Conservation (phyloP, 2,329 filamentous ascomycete species). For the Claviceps citrina region DNA sequence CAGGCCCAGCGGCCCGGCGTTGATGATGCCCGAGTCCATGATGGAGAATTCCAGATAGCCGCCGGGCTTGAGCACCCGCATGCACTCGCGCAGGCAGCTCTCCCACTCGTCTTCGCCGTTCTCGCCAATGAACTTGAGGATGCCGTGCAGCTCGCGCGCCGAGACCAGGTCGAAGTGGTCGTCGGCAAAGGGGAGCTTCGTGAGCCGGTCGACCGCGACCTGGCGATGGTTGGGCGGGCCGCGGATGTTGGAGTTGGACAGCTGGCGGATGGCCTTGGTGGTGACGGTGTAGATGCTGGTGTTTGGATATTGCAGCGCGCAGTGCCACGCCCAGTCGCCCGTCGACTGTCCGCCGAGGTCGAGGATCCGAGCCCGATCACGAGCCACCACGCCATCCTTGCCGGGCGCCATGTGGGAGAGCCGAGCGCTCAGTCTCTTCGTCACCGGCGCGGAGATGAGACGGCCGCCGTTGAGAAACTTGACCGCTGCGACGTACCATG, state of each 20-base stretch:
- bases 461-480: slow-evolving; percentile 49
- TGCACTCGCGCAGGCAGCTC: slow-evolving; percentile 67
- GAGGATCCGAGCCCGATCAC: slow-evolving; percentile 52
- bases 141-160: slow-evolving; percentile 68
- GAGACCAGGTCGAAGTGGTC: slow-evolving; percentile 85
- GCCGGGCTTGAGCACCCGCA: slow-evolving; percentile 81
- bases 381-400: slow-evolving; percentile 26
- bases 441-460: slow-evolving; percentile 47
- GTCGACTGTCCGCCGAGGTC: slow-evolving; percentile 74
- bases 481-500: slow-evolving; percentile 46
- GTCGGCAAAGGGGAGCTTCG: slow-evolving; percentile 69
- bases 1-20: slow-evolving; percentile 62
- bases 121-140: slow-evolving; percentile 59
- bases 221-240: slow-evolving; percentile 80
- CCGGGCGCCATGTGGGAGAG: slow-evolving; percentile 33
- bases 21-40: slow-evolving; percentile 80
- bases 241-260: slow-evolving; percentile 58
- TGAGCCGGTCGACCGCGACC: slow-evolving; percentile 61
- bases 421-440: slow-evolving; percentile 44
- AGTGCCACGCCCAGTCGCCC: slow-evolving; percentile 93
- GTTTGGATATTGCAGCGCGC: slow-evolving; percentile 71
- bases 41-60: slow-evolving; percentile 85
- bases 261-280: slow-evolving; percentile 53
- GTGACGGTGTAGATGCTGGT: slow-evolving; percentile 79
- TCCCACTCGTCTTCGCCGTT: slow-evolving; percentile 75